phyloP scores from a whole-genome alignment of 805 yeast species.

The Suhomyces prunicola region DNA sequence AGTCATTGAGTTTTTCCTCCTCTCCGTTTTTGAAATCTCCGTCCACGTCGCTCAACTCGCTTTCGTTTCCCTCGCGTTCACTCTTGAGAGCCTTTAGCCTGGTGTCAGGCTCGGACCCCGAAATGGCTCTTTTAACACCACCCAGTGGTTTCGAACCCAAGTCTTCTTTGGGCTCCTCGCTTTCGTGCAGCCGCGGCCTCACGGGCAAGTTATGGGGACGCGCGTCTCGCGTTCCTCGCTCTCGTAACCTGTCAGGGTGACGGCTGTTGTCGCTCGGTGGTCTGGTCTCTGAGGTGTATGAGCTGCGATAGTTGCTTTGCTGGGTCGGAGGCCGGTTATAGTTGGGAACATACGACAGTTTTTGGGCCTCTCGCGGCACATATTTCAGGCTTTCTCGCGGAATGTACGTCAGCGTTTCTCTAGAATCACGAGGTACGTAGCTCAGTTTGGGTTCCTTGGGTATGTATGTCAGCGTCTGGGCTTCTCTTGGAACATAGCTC shows the following conservation, averaged over 20 bases:
- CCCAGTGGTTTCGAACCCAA: not conserved
- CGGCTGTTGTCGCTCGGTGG: not conserved
- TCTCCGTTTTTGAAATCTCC: slow-evolving; percentile 15
- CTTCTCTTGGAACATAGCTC: slow-evolving; percentile 1
- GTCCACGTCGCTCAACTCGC: slow-evolving; percentile 25
- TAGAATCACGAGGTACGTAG: not conserved
- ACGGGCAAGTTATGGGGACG: not conserved
- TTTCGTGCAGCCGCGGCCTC: not conserved
- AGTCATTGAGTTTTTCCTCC: slow-evolving; percentile 8
- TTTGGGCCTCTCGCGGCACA: not conserved
- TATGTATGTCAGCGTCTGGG: not conserved
- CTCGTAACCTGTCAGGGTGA: not conserved
- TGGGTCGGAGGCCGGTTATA: not conserved
- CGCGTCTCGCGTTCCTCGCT: not conserved
- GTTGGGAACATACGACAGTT: not conserved
- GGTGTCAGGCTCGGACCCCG: not conserved
- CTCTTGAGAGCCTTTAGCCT: not conserved
- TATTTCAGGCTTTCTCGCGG: not conserved
- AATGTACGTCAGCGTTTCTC: not conserved
- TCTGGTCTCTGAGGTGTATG: not conserved
- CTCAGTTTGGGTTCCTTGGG: not conserved
- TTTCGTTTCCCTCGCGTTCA: slow-evolving; percentile 12
- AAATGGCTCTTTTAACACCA: not conserved
- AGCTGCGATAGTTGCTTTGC: not conserved
- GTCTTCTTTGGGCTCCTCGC: not conserved